phyloP scores from a whole-genome alignment of 768 basidiomycete genomes.

The Collybia sp. region DNA sequence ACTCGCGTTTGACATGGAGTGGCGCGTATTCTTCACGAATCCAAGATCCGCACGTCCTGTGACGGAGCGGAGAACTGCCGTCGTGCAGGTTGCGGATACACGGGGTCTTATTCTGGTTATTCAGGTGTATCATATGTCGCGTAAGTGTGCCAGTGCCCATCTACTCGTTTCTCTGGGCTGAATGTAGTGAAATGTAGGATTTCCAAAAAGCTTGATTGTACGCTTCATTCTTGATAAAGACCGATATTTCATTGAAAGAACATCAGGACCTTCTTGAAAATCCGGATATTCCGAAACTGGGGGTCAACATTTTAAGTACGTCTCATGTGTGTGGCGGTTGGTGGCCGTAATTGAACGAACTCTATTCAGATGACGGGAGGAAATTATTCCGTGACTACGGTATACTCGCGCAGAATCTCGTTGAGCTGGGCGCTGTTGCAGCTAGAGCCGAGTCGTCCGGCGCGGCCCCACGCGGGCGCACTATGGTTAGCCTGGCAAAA shows the following conservation, averaged over 20 bases:
- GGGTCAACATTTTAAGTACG: constrained; percentile 28
- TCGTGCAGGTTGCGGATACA: constrained; percentile 26
- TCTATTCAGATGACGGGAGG: constrained; percentile 26
- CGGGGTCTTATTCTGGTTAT: constrained; percentile 25
- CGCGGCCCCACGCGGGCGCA: not conserved
- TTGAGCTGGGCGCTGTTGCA: constrained; percentile 30
- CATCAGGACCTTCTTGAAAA: constrained; percentile 25
- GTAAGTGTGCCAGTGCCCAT: constrained; percentile 18
- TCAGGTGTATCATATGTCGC: constrained; percentile 22
- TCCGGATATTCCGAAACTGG: constrained; percentile 22
- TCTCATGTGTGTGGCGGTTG: not conserved
- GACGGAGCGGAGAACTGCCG: constrained; percentile 18
- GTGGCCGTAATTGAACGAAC: not conserved
- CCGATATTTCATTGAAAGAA: not conserved
- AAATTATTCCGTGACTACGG: constrained; percentile 35
- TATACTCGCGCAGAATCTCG: constrained; percentile 24
- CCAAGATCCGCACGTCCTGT: not conserved
- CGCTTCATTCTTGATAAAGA: not conserved
- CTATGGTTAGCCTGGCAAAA: not conserved
- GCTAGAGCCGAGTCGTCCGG: constrained; percentile 21
- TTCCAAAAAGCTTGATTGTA: constrained; percentile 17
- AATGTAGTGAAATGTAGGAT: constrained; percentile 12
- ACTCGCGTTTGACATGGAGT: constrained; percentile 29
- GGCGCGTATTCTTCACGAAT: constrained; percentile 18
- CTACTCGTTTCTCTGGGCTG: not conserved